Conservation (phyloP, 1,284 basidiomycete species). For the Grifola frondosa region DNA sequence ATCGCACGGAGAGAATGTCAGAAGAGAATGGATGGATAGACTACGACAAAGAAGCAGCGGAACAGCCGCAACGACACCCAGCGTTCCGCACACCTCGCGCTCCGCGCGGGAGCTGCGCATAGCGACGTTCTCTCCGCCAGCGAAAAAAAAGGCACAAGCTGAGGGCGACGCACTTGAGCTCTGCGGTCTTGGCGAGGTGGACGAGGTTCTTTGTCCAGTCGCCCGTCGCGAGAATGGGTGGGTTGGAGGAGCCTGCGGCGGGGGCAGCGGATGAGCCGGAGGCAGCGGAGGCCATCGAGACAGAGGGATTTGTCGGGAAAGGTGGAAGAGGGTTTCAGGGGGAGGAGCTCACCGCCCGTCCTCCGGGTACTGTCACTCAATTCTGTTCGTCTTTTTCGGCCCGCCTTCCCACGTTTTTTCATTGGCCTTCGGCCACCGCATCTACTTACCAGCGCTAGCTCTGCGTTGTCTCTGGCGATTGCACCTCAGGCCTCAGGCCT, state of each 20-base stretch:
- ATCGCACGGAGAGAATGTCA: background rate
- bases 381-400: slow-evolving; percentile 11
- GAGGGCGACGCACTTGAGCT: slow-evolving; percentile 62
- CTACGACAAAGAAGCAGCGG: background rate
- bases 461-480: too few species aligned
- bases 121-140: slow-evolving; percentile 1
- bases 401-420: slow-evolving; percentile 17
- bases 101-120: background rate
- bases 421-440: background rate
- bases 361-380: slow-evolving; percentile 27
- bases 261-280: slow-evolving; percentile 18
- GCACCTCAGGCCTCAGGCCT: too few species aligned
- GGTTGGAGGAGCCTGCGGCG: slow-evolving; percentile 21
- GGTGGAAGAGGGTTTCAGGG: slow-evolving; percentile 25
- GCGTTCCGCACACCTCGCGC: too few species aligned
- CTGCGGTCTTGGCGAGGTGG: slow-evolving; percentile 78
- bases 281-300: slow-evolving; percentile 23
- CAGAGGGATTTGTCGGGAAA: slow-evolving; percentile 21
- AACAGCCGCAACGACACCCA: background rate
- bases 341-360: slow-evolving; percentile 14
- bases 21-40: background rate
- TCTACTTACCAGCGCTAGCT: too few species aligned
- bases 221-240: slow-evolving; percentile 65
- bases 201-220: slow-evolving; percentile 84
- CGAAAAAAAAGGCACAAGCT: slow-evolving; percentile 10